Evolutionary conservation across 495 filamentous ascomycete species (phyloP), one percentile per base, ranked within the genome.

Genomic region (Penicillium goetzii): DNA sequence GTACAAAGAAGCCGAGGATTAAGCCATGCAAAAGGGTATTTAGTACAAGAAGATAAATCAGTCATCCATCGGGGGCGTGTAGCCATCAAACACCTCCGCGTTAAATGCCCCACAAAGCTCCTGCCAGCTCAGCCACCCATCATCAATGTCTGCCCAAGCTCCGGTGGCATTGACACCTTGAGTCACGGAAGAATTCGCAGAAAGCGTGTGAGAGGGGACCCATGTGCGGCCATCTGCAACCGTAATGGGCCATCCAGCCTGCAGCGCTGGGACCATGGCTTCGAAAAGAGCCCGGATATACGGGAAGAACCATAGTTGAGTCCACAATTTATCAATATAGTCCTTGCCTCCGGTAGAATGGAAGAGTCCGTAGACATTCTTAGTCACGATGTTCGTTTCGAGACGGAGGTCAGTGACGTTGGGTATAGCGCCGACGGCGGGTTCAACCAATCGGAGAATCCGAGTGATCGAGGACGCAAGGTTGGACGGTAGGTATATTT

Each of bases 311-410:
- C 65, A 61, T 21, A 64, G 26, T 14, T 57, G 25, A 4, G 25
- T 30, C 65, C 61, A 68, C 10, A 67, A 23, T 38, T 61, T 40
- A 23, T 68, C 65, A 14, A 68, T 56, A 23, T 61, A 56, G 10
- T 57, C 61, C 40, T 68, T 64, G 14, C 52, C 53, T 2, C 61
- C 61, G 19, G 58, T 64, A 41, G 52, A 68, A 36, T 64, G 65
- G 30, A 64, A 64, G 7, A 68, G 15, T 1, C 61, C 58, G 33
- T 68, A 58, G 8, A 68, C 38, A 11, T 64, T 58, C 26, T 59
- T 61, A 6, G 65, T 63, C 9, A 68, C 61, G 28, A 68, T 19
- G 25, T 64, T 68, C 0, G 58, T 68, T 14, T 60, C 56, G 17
- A 68, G 38, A 15, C 21, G 58, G 14, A 68, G 26, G 14, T 53